Evolutionary conservation across 2,329 filamentous ascomycete genomes (phyloP).

Genomic region (Fusarium algeriense): DNA sequence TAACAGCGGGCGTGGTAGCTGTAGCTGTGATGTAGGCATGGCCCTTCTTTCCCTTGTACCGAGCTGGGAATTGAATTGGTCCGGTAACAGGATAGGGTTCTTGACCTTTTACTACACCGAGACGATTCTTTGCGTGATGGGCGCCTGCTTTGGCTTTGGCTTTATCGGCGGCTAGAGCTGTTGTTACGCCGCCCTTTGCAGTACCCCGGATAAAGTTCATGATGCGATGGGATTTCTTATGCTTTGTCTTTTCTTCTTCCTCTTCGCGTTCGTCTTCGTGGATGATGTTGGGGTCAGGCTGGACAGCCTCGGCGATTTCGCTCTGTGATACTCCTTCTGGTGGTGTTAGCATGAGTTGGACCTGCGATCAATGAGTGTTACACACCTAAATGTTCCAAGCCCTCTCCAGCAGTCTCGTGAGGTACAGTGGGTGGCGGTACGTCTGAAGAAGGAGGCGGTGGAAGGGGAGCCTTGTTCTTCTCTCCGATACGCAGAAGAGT

Average conservation of each 20-base stretch:
- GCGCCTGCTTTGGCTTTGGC: constrained; percentile 71
- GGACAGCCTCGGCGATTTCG: constrained; percentile 75
- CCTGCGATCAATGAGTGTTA: not conserved
- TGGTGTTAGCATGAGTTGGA: constrained; percentile 34
- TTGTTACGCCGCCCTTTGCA: constrained; percentile 78
- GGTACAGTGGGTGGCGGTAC: constrained; percentile 54
- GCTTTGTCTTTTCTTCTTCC: constrained; percentile 60
- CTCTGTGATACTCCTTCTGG: constrained; percentile 64
- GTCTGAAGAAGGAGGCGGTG: constrained; percentile 62
- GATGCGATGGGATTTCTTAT: constrained; percentile 60
- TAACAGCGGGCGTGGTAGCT: constrained; percentile 75
- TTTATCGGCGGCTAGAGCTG: constrained; percentile 77
- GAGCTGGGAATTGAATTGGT: constrained; percentile 80
- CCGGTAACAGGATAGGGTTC: constrained; percentile 64
- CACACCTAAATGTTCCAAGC: constrained; percentile 53
- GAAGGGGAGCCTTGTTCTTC: constrained; percentile 81
- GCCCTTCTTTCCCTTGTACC: constrained; percentile 78
- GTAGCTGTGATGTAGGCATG: constrained; percentile 77
- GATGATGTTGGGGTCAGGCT: constrained; percentile 55
- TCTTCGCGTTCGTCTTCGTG: constrained; percentile 57
- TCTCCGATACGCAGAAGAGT: constrained; percentile 87
- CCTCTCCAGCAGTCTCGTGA: constrained; percentile 59
- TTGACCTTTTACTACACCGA: constrained; percentile 72
- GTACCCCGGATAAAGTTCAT: constrained; percentile 75
- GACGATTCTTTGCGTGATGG: constrained; percentile 75